These are phyloP conservation scores for Eucalyptus tenuipes DNA, from an alignment of 345 rosid genomes.

Conservation along the genomic window DNA sequence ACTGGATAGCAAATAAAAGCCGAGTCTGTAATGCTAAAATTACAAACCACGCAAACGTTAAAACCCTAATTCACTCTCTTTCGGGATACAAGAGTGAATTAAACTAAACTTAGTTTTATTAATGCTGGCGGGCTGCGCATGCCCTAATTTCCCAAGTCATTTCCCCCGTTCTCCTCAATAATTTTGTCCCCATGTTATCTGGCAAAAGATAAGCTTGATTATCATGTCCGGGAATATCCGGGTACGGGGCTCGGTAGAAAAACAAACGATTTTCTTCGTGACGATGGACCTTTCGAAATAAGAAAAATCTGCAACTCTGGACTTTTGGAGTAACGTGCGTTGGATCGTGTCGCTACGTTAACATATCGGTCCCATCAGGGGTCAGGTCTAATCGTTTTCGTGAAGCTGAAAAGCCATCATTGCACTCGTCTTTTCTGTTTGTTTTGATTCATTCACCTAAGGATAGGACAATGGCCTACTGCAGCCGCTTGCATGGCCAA, in stretches of 20 bases:
- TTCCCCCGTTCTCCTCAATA: background rate
- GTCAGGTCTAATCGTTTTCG: background rate
- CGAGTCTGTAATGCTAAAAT: background rate
- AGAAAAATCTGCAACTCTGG: background rate
- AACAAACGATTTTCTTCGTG: background rate
- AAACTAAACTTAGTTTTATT: background rate
- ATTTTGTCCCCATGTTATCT: background rate
- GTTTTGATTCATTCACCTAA: background rate
- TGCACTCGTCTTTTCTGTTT: background rate
- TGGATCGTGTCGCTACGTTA: background rate
- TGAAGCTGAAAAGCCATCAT: background rate
- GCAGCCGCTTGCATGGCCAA: background rate
- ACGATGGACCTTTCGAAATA: background rate
- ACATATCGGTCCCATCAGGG: background rate
- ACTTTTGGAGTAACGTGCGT: background rate
- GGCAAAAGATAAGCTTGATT: background rate
- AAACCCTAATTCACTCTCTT: background rate
- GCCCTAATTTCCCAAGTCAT: background rate
- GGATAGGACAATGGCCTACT: background rate
- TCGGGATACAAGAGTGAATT: background rate
- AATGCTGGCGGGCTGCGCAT: too few species aligned
- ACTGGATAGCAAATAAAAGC: background rate
- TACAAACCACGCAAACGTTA: background rate
- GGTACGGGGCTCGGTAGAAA: background rate
- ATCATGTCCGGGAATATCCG: background rate